Percentiles rank a stretch among this genome's conserved stretches.
Conservation (phyloP, 306 rosid species). For the Geum urbanum region DNA sequence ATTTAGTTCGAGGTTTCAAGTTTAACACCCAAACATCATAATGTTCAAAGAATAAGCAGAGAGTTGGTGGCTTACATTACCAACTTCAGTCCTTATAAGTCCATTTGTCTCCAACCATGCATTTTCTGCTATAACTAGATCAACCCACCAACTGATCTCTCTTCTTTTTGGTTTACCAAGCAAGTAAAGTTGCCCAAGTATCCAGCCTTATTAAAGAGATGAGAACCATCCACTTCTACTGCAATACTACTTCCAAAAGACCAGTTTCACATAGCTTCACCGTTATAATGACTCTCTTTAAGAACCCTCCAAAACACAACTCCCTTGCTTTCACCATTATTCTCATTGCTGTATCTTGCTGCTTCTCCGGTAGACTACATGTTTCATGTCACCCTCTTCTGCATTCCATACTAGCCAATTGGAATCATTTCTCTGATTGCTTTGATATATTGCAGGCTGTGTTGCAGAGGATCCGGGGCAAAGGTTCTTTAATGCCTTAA, state of each 20-base stretch:
- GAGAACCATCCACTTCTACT: neutral
- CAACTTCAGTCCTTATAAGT: conserved; percentile 22
- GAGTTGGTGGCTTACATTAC: conserved; percentile 40
- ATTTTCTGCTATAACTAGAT: conserved; percentile 18
- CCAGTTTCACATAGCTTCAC: conserved; percentile 5
- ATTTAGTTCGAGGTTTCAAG: neutral
- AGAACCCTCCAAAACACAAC: conserved; percentile 18
- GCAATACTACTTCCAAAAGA: neutral
- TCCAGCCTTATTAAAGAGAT: conserved; percentile 16
- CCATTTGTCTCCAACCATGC: conserved; percentile 28
- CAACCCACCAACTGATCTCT: conserved; percentile 29
- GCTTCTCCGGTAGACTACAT: conserved; percentile 34
- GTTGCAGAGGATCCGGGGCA: conserved; percentile 36
- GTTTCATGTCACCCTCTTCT: neutral
- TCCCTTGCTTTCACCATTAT: conserved; percentile 14
- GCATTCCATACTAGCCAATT: too few species aligned
- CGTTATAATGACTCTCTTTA: conserved; percentile 33
- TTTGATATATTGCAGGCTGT: conserved; percentile 28
- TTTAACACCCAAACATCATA: neutral
- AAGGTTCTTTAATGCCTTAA: conserved; percentile 37
- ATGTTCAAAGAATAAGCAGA: conserved; percentile 18
- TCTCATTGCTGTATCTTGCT: conserved; percentile 27
- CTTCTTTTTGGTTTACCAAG: conserved; percentile 25
- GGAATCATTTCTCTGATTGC: neutral
- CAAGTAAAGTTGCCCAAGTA: conserved; percentile 33